Evolutionary conservation across 495 filamentous ascomycete species (phyloP), one percentile per base, ranked within the genome.

Genomic region (Penicillium coprophilum): DNA sequence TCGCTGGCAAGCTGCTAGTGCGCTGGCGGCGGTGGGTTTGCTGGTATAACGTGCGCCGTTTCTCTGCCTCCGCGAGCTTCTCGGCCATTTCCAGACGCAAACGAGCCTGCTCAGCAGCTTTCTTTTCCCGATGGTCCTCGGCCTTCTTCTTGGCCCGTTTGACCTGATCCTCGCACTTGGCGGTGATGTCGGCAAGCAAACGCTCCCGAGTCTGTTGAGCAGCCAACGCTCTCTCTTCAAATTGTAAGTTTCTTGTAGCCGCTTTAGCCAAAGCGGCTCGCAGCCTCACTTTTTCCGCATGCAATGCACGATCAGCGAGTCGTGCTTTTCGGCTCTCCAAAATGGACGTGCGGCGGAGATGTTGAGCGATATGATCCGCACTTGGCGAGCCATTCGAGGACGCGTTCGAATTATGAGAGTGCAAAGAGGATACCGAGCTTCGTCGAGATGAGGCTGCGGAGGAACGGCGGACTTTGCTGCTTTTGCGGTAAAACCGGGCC

Each of bases 271-370:
- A 71, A n/a, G 90, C 91, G 43, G 90, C 94, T 52, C 88, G 87
- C 51, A 94, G 76, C 54, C 94, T 89, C n/a, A 98, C 94, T 75
- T 96, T 92, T 70, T 98, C 94, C 46, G 92, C 94, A 75, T 98
- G 91, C 41, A 91, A 90, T 11, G 93, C 95, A 41, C 93, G 84
- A 69, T 96, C 94, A 50, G 95, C 94, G 24, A 97, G 82, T 45
- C 92, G 85, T 7, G 92, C 94, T 70, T 96, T 97, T 39, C 94
- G 89, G 63, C 83, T 89, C 70, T 98, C 93, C 54, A 97, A 81
- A 51, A 98, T 96, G 23, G 91, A 93, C 8, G 89, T 87, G 45
- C 92, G 89, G 30, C 92, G 91, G 36, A 97, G 82, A 65, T 97
- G 90, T 65, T 96, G 91, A 31, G 90, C 92, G 52, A 96, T 78